Evolutionary conservation across 2,329 filamentous ascomycete species (phyloP), one percentile per base, ranked within the genome.

Genomic region (Lasiodiplodia gonubiensis): DNA sequence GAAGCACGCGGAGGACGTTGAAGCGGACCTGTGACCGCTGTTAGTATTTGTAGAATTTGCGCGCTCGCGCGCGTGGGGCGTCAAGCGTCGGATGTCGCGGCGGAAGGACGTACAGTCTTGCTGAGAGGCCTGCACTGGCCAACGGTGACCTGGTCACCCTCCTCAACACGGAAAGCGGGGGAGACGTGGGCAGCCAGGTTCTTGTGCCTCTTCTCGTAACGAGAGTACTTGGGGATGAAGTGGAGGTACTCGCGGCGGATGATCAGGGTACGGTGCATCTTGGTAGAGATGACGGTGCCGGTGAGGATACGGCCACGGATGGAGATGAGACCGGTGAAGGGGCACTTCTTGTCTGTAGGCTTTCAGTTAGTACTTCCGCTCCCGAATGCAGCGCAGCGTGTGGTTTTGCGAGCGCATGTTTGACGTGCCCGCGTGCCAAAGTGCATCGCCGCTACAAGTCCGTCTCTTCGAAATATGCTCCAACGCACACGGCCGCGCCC

Each of bases 141-240:
- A 84, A 99, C 94, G 78, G 94, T 97, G 79, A 99, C 96, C 87
- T 94, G 91, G 86, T 99, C 95, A 90, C 95, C 96, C 83, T 98
- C 94, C 88, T 97, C 92, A 79, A 98, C 94, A 97, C 95, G 95
- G 93, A 99, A 99, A 84, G 94, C 94, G 79, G 95, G 95, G 74
- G 94, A 97, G 80, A 98, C 94, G 90, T 99, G 95, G 76, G 94
- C 95, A 80, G 95, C 93, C 75, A 99, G 89, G 91, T 99, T 99
- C 92, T 97, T 97, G 92, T 99, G 95, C 84, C 95, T 90, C 91
- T 97, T 98, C 93, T 99, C 96, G 86, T 99, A 99, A 90, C 95
- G 92, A 83, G 92, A 89, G 90, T 99, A 99, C 89, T 99, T 99
- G 85, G 94, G 94, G 83, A 99, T 92, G 87, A 92, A 99, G 89